These are phyloP conservation scores for Coprinellus micaceus DNA, from an alignment of 768 basidiomycete species.

Conservation along the genomic window DNA sequence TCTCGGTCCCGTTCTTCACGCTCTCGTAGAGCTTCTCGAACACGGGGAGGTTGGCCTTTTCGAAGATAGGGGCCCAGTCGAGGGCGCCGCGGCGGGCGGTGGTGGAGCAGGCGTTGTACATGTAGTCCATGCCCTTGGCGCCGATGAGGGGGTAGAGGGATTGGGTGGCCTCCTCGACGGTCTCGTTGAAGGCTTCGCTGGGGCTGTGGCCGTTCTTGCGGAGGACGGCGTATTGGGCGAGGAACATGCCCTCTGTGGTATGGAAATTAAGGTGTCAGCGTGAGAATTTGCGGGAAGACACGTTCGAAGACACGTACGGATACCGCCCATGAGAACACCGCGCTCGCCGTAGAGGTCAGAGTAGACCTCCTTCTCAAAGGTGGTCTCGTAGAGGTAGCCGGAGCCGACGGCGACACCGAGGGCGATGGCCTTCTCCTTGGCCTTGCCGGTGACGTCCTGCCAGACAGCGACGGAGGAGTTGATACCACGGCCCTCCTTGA, in stretches of 20 bases:
- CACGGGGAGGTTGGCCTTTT: slow-evolving; percentile 89
- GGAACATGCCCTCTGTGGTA: slow-evolving; percentile 86
- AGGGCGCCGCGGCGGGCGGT: slow-evolving; percentile 98
- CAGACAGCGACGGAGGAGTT: slow-evolving; percentile 92
- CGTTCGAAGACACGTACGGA: slow-evolving; percentile 53
- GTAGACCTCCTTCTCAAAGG: slow-evolving; percentile 99
- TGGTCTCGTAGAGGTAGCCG: slow-evolving; percentile 98
- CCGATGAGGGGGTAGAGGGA: slow-evolving; percentile 97
- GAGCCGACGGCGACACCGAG: slow-evolving; percentile 93
- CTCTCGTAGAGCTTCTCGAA: slow-evolving; percentile 95
- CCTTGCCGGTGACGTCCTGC: slow-evolving; percentile 98
- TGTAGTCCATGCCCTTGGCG: slow-evolving; percentile 97
- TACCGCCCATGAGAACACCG: slow-evolving; percentile 98
- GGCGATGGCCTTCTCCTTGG: slow-evolving; percentile 94
- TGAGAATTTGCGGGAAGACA: background rate
- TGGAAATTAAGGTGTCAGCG: slow-evolving; percentile 1
- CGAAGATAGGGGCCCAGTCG: slow-evolving; percentile 98
- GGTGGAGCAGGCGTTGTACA: slow-evolving; percentile 99
- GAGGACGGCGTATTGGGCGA: slow-evolving; percentile 97
- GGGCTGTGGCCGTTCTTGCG: slow-evolving; percentile 95
- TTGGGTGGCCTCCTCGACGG: slow-evolving; percentile 99
- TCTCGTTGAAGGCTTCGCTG: slow-evolving; percentile 99
- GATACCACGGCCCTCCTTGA: slow-evolving; percentile 99
- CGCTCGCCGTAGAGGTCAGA: slow-evolving; percentile 99
- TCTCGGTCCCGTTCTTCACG: slow-evolving; percentile 94